Evolutionary conservation across 257 asterid species (phyloP), one percentile per base, ranked within the genome.

Genomic region (Avicennia marina): DNA sequence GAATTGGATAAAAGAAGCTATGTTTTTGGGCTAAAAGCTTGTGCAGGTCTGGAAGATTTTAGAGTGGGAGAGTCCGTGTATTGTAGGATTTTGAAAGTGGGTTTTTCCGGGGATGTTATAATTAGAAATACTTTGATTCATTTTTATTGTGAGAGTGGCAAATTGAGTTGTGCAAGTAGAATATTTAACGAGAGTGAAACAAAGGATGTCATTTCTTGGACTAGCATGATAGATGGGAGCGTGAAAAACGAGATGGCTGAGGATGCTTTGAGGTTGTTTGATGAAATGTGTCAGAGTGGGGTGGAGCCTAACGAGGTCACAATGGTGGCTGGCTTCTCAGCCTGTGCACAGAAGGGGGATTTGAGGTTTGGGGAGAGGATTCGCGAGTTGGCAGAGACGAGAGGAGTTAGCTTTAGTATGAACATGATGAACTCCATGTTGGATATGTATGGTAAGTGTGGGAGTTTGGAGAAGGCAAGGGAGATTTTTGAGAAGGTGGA

Each of bases 191-290:
- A 81, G 69, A 68, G 73, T 75, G 68, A 41, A 60, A 60, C 41
- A 6, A 85, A 58, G 41, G 96, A 89, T 69, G 96, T 89, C 64
- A 81, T 89, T 56, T 75, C 94, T 52, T 89, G 96, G 96, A 85
- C 96, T 62, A 71, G 86, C 22, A 60, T 88, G 67, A 88, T 88
- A 39, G 80, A 75, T 72, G 96, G 94, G 27, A 65, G 63, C 64
- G 83, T 79, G 60, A 79, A 62, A 49, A 78, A 70, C 38, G 71
- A 31, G 22, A 67, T 79, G 86, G 74, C 62, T 54, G 90, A 83
- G 54, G 88, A 81, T 43, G 96, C 94, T 0, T 50, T 88, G 76
- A 49, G 49, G 58, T n/a, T 85, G 72, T 88, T 88, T 53, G 78
- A 58, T 57, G 69, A 73, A 75, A 88, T 88, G 95, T 39, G 80